Percentiles rank a stretch among this genome's conserved stretches.
These are phyloP conservation scores for Coemansia sp. DNA, from an alignment of 192 early-diverging fungal species.

Conservation along the genomic window DNA sequence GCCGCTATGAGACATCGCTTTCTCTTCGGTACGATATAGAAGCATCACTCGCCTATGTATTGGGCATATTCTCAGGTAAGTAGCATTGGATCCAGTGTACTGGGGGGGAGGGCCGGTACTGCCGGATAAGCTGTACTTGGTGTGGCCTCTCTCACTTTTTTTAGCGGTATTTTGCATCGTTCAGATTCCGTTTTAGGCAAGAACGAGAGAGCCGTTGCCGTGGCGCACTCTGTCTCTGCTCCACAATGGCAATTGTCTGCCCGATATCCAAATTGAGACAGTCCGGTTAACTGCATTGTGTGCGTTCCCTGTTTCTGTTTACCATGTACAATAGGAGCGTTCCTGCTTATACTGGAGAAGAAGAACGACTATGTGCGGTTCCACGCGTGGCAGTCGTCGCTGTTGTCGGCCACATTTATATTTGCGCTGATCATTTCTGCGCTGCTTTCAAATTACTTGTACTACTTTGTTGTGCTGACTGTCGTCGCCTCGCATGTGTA, in stretches of 20 bases:
- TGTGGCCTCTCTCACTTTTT: not conserved
- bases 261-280: not conserved
- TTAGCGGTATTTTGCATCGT: not conserved
- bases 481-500: conserved; percentile 10
- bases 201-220: not conserved
- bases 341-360: conserved; percentile 70
- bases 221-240: not conserved
- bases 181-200: not conserved
- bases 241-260: not conserved
- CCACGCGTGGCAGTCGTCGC: conserved; percentile 57
- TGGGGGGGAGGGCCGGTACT: not conserved
- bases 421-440: conserved; percentile 33
- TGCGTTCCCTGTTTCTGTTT: not conserved
- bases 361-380: conserved; percentile 67
- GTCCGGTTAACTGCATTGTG: not conserved
- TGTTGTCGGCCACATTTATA: conserved; percentile 34
- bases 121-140: not conserved
- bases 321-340: conserved; percentile 49
- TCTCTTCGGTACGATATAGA: conserved; percentile 71
- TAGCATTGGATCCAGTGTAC: not conserved
- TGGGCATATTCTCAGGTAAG: conserved; percentile 58
- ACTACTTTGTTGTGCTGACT: conserved; percentile 41
- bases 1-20: conserved; percentile 75
- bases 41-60: conserved; percentile 65
- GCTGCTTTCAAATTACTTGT: conserved; percentile 36